Percentiles rank a stretch among this genome's conserved stretches.
phyloP scores from a whole-genome alignment of 1,284 basidiomycete genomes.

The Schizopora paradoxa region DNA sequence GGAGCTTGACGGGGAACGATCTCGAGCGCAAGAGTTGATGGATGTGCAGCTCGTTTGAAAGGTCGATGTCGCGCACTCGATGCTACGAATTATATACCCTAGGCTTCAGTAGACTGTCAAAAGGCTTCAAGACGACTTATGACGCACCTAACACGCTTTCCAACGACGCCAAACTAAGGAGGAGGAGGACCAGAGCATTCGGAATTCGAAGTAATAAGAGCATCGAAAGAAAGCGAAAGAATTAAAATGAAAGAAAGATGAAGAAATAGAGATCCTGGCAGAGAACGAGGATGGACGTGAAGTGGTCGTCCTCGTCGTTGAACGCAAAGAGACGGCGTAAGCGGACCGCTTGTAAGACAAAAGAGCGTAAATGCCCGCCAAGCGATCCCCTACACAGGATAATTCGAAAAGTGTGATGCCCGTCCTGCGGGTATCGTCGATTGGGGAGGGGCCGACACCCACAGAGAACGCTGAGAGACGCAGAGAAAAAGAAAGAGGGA shows the following conservation, averaged over 20 bases:
- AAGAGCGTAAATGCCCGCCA: too few relatives aligned
- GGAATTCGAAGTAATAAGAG: not conserved
- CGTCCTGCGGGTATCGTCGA: too few relatives aligned
- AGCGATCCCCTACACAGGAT: too few relatives aligned
- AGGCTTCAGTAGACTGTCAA: not conserved
- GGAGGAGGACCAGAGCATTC: constrained; percentile 24
- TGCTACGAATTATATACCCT: constrained; percentile 29
- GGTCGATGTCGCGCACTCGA: constrained; percentile 49
- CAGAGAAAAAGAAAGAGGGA: not conserved
- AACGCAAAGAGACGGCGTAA: not conserved
- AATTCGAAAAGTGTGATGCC: too few relatives aligned
- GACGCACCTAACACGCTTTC: constrained; percentile 7
- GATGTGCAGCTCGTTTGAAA: constrained; percentile 52
- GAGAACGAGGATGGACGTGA: not conserved
- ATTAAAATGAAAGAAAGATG: constrained; percentile 6
- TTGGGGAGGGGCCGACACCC: not conserved
- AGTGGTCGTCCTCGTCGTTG: not conserved
- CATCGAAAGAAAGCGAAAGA: constrained; percentile 5
- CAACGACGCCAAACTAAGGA: constrained; percentile 12
- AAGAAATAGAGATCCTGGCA: constrained; percentile 1
- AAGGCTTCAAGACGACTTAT: not conserved
- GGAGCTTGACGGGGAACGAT: constrained; percentile 52
- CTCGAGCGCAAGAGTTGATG: constrained; percentile 53
- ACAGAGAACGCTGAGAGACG: not conserved
- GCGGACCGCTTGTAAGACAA: not conserved